Base-by-base conservation (phyloP, 257 asterid species). In the Jacaranda mimosifolia region DNA sequence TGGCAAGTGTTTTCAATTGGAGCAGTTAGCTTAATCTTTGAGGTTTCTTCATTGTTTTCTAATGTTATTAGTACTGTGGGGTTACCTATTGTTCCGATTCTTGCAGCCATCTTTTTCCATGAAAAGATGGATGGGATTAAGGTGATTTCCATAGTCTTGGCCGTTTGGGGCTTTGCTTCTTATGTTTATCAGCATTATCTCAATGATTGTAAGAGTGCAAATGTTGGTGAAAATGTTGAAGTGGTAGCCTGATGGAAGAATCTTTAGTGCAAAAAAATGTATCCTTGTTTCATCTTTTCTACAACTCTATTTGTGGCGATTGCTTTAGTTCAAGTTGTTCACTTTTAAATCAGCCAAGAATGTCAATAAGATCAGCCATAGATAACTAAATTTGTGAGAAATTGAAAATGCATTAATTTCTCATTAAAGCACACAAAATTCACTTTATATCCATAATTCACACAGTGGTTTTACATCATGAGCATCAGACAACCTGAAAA, bases 1-100 rank as follows among this genome's bases (percentile, higher is more conserved):
- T 89, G 91, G 82, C 88, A 87, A n/a, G 76, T 84, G 42, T 81
- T 49, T 18, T 58, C 80, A 1, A 64, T 86, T 39, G 91, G 89
- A 5, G 45, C 84, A 0, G 55, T 87, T 0, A 88, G 88, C 6
- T 73, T 86, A 75, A 74, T 83, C 5, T 82, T 75, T 19, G 81
- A 83, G 76, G 88, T 81, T 1, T 87, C 89, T 0, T 80, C 91
- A 3, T 73, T 84, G 68, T 87, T 84, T 43, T 83, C 91, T 0
- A 86, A 86, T 51, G 89, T 83, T 4, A 82, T 89, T 8, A 70
- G 85, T 19, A 73, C 87, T 9, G 76, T 86, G 3, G 74, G 88
- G 6, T 71, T 86, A 62, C 84, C 91, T 9, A 45, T 81, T 55
- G 79, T 67, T 18, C 91, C 92, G 0, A 63, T 87, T 15, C 45